Conservation (phyloP, 2,329 filamentous ascomycete species). For the Alternaria gansuensis region DNA sequence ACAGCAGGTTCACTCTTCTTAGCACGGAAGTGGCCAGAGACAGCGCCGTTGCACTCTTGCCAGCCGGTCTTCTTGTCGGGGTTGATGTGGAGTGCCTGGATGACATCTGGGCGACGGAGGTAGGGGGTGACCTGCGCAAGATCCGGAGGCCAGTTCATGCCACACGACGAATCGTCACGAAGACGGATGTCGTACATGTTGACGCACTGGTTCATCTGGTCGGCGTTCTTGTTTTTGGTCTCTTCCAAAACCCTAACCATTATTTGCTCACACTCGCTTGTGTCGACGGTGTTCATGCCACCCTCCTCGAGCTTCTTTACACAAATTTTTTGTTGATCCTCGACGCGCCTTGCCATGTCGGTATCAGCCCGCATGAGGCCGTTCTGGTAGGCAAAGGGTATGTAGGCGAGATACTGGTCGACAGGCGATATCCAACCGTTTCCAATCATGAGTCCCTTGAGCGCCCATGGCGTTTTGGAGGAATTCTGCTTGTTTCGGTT, state of each 20-base stretch:
- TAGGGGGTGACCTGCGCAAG: conserved; percentile 80
- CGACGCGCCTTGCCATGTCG: conserved; percentile 69
- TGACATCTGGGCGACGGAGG: conserved; percentile 81
- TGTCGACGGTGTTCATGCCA: conserved; percentile 70
- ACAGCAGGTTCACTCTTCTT: conserved; percentile 76
- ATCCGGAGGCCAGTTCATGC: conserved; percentile 98
- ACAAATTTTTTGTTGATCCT: conserved; percentile 75
- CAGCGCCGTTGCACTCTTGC: conserved; percentile 86
- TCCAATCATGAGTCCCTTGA: conserved; percentile 88
- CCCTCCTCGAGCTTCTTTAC: conserved; percentile 67
- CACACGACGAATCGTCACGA: conserved; percentile 81
- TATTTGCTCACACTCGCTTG: conserved; percentile 76
- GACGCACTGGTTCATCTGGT: conserved; percentile 69
- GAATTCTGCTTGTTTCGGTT: conserved; percentile 74
- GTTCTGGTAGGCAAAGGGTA: conserved; percentile 81
- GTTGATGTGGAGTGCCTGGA: conserved; percentile 82
- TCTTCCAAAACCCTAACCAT: conserved; percentile 75
- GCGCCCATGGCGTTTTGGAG: conserved; percentile 71
- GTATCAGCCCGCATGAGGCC: conserved; percentile 75
- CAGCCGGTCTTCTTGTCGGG: conserved; percentile 84
- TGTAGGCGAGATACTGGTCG: conserved; percentile 89
- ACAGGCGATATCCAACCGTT: conserved; percentile 96
- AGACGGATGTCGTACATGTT: conserved; percentile 99
- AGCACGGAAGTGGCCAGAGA: conserved; percentile 75
- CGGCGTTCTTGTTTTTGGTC: conserved; percentile 65